Conservation (phyloP, 345 rosid genomes). For the Pistacia vera region DNA sequence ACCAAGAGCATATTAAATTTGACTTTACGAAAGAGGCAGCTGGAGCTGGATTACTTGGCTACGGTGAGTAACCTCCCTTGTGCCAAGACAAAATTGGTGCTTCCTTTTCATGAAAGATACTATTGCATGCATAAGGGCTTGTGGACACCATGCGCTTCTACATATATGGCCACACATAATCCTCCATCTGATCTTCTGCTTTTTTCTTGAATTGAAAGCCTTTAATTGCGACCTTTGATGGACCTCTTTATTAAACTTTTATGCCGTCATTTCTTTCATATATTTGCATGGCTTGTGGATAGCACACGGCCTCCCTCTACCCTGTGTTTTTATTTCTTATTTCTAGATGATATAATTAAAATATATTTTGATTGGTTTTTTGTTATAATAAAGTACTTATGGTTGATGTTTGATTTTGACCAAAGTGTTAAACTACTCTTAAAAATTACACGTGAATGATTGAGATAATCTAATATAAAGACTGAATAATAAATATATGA, state of each 20-base stretch:
- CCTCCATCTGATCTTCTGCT: not conserved
- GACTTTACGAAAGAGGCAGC: not conserved
- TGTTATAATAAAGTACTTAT: no score
- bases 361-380: no score
- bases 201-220: not conserved
- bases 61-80: no score
- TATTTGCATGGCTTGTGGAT: conserved; percentile 20
- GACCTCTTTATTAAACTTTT: not conserved
- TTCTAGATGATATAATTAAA: not conserved
- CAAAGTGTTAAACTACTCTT: no score
- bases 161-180: not conserved
- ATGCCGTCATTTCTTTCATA: not conserved
- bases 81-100: not conserved
- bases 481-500: no score
- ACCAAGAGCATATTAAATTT: not conserved
- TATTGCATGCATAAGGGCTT: not conserved
- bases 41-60: no score
- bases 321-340: not conserved
- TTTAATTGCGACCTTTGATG: conserved; percentile 1
- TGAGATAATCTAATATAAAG: no score
- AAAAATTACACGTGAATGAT: no score
- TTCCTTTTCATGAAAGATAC: not conserved
- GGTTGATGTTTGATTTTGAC: no score
- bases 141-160: conserved; percentile 23
- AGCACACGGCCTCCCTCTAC: conserved; percentile 22